Evolutionary conservation across 2,329 filamentous ascomycete genomes (phyloP).

Genomic region (Talaromyces atroroseus): DNA sequence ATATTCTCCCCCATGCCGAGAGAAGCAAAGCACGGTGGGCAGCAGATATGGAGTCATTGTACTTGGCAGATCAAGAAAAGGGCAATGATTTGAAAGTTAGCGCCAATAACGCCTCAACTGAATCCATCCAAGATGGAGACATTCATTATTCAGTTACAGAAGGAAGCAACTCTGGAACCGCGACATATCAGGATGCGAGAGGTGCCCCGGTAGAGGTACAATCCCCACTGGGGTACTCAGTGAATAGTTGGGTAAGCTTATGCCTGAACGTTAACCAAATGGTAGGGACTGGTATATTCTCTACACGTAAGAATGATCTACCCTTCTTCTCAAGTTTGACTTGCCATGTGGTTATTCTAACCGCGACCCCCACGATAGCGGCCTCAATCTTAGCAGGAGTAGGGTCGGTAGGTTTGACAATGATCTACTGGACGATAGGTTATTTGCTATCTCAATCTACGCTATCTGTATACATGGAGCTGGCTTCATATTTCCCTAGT

Average conservation of each 20-base stretch:
- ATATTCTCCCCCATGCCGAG: background rate
- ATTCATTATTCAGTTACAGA: constrained; percentile 9
- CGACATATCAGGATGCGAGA: constrained; percentile 48
- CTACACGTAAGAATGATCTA: constrained; percentile 49
- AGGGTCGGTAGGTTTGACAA: constrained; percentile 56
- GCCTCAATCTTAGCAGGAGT: constrained; percentile 54
- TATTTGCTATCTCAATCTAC: constrained; percentile 53
- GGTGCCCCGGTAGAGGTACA: constrained; percentile 57
- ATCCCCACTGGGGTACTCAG: constrained; percentile 57
- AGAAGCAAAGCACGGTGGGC: background rate
- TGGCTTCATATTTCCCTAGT: constrained; percentile 60
- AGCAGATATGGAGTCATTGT: background rate
- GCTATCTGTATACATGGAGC: constrained; percentile 58
- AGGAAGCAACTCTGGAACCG: constrained; percentile 9
- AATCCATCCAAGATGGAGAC: constrained; percentile 12
- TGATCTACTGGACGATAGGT: constrained; percentile 62
- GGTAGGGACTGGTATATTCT: constrained; percentile 61
- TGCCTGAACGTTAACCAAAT: constrained; percentile 59
- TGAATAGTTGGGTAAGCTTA: constrained; percentile 52
- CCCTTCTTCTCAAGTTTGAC: background rate
- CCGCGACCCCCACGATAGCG: constrained; percentile 34
- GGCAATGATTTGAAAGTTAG: background rate
- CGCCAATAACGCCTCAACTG: background rate
- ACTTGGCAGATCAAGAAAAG: constrained; percentile 11
- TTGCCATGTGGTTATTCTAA: background rate